These are phyloP conservation scores for Amanita molliuscula DNA, from an alignment of 768 basidiomycete species.

Conservation along the genomic window DNA sequence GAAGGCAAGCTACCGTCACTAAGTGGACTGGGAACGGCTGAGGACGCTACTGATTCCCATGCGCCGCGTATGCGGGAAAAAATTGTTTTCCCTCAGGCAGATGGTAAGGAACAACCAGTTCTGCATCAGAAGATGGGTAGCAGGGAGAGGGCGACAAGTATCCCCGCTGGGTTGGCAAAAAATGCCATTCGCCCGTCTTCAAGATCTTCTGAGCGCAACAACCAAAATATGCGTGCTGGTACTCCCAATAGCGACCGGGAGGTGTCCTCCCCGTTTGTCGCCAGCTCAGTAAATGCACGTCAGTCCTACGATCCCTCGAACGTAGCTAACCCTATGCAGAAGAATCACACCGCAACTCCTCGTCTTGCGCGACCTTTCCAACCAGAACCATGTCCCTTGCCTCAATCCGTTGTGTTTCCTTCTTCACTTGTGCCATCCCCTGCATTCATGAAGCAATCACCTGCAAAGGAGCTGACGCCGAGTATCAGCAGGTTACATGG, in stretches of 20 bases:
- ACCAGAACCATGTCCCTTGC: constrained; percentile 36
- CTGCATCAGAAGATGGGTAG: background rate
- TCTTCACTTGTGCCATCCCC: constrained; percentile 37
- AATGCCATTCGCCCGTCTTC: background rate
- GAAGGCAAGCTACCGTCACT: constrained; percentile 34
- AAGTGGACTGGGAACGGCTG: constrained; percentile 7
- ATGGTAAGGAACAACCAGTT: background rate
- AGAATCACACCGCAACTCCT: constrained; percentile 25
- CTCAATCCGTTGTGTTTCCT: constrained; percentile 32
- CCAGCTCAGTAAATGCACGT: constrained; percentile 17
- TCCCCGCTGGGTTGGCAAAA: background rate
- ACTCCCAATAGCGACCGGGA: constrained; percentile 1
- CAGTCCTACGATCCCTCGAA: constrained; percentile 13
- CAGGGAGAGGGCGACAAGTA: constrained; percentile 5
- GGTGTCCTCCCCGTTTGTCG: constrained; percentile 8
- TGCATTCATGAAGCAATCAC: constrained; percentile 45
- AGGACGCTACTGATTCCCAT: background rate
- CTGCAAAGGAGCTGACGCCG: constrained; percentile 66
- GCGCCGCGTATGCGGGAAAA: background rate
- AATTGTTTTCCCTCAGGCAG: background rate
- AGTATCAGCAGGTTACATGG: constrained; percentile 77
- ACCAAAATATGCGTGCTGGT: background rate
- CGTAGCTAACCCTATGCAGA: constrained; percentile 20
- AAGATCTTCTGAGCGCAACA: constrained; percentile 1
- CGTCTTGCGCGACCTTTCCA: constrained; percentile 45